These are phyloP conservation scores for Saururus chinensis DNA, from an alignment of 164 flowering plant genomes.

Conservation along the genomic window DNA sequence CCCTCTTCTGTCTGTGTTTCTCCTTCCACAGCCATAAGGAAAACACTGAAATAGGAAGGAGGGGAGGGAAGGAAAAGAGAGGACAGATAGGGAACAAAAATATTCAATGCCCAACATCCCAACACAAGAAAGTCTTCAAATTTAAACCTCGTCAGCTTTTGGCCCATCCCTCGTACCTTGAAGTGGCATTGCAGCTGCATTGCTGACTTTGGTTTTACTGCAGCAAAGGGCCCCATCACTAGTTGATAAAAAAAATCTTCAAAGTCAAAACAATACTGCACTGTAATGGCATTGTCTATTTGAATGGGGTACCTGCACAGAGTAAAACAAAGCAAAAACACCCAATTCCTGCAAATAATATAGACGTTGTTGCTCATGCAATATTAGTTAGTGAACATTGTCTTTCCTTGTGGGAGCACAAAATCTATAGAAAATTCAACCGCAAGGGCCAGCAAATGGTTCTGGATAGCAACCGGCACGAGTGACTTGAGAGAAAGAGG, in stretches of 20 bases:
- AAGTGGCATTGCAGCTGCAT: too few species aligned
- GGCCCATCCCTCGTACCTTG: too few species aligned
- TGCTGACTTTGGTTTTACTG: too few species aligned
- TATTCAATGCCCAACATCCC: not conserved
- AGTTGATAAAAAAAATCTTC: not conserved
- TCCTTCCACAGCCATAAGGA: not conserved
- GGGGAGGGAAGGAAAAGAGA: too few species aligned
- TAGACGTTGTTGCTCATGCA: not conserved
- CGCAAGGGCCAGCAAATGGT: constrained; percentile 6
- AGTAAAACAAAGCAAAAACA: constrained; percentile 3
- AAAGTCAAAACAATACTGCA: not conserved
- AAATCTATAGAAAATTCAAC: constrained; percentile 11
- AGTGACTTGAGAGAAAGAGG: constrained; percentile 4
- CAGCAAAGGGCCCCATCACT: not conserved
- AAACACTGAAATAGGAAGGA: not conserved
- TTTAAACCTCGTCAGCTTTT: not conserved
- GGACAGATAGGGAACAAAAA: too few species aligned
- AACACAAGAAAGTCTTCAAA: not conserved
- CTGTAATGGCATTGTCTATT: too few species aligned
- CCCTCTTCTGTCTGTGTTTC: too few species aligned
- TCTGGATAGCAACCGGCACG: constrained; percentile 10
- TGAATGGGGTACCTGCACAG: not conserved
- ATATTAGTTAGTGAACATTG: not conserved
- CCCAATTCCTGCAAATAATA: not conserved
- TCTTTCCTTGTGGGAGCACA: constrained; percentile 8